Evolutionary conservation across 2,329 filamentous ascomycete species (phyloP).

Genomic region (Pseudogymnoascus sp.): DNA sequence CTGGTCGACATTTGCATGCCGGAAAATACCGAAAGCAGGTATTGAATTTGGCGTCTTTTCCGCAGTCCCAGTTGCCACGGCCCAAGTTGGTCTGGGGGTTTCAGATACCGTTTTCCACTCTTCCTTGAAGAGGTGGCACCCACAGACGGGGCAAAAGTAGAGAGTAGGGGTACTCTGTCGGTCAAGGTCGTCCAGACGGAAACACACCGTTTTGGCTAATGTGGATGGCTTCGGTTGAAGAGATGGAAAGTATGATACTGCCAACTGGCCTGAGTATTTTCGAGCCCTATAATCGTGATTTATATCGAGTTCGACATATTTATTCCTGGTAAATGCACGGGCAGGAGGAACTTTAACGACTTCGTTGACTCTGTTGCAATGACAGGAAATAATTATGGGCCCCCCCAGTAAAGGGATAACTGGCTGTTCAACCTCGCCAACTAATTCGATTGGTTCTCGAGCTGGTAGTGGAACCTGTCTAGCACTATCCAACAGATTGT

Average conservation of each 20-base stretch:
- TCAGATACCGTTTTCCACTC: not conserved
- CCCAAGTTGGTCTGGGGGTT: not conserved
- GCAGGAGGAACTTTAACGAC: not conserved
- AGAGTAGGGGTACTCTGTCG: not conserved
- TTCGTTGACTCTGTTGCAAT: not conserved
- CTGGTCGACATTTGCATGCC: slow-evolving; percentile 33
- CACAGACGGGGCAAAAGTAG: not conserved
- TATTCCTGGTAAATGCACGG: not conserved
- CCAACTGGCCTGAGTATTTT: not conserved
- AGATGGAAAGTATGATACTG: not conserved
- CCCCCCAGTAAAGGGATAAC: not conserved
- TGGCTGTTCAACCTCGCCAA: not conserved
- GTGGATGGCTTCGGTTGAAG: not conserved
- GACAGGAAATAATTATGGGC: not conserved
- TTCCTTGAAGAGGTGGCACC: not conserved
- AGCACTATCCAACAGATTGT: not conserved
- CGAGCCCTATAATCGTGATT: not conserved
- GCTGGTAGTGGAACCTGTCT: not conserved
- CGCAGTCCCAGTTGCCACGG: not conserved
- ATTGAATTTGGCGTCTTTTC: not conserved
- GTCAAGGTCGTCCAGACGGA: not conserved
- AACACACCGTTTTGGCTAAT: not conserved
- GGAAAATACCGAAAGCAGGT: not conserved
- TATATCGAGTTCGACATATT: not conserved
- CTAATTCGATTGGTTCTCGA: not conserved